phyloP scores from a whole-genome alignment of 306 rosid species.

The Biancaea sappan region DNA sequence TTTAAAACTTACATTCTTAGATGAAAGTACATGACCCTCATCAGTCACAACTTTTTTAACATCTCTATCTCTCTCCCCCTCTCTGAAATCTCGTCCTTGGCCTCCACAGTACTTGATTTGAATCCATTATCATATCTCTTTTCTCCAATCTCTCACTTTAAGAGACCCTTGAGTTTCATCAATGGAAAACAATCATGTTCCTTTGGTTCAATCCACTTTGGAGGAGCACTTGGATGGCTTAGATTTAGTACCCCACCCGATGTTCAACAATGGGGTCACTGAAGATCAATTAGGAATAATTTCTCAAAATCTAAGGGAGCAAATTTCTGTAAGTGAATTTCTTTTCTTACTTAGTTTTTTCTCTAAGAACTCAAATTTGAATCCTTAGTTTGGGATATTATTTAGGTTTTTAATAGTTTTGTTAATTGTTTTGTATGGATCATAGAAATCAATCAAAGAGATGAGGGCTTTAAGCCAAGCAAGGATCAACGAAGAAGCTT shows the following conservation, averaged over 20 bases:
- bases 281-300: not conserved
- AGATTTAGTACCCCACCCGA: not conserved
- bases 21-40: too few species aligned
- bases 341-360: not conserved
- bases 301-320: not conserved
- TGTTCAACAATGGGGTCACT: too few species aligned
- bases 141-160: too few species aligned
- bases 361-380: not conserved
- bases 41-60: too few species aligned
- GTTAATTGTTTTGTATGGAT: too few species aligned
- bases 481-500: not conserved
- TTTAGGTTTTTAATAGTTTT: too few species aligned
- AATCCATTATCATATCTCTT: too few species aligned
- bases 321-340: not conserved
- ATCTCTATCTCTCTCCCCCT: too few species aligned
- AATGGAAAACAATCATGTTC: not conserved
- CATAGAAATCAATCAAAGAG: not conserved
- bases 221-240: too few species aligned
- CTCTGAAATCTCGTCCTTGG: not conserved
- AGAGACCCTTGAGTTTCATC: not conserved
- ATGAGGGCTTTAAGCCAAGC: not conserved
- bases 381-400: not conserved
- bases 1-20: too few species aligned
- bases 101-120: too few species aligned
- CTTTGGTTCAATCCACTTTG: too few species aligned